A percentile compares a stretch with the other conserved stretches of the same genome.
Evolutionary conservation across 1,284 basidiomycete genomes (phyloP).

Genomic region (Fomitopsis pinicola): DNA sequence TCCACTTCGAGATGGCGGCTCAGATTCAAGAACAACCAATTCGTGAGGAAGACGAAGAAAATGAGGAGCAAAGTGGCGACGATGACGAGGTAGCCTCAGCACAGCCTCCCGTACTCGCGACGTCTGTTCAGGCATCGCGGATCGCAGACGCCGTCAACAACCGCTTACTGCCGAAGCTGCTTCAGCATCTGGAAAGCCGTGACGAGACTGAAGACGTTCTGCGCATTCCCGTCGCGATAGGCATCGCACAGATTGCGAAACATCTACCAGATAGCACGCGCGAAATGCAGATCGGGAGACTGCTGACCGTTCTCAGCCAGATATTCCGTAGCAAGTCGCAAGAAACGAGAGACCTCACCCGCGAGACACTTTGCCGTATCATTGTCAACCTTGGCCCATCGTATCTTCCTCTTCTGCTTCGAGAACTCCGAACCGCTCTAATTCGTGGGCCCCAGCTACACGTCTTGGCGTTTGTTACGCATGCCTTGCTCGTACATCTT

Average conservation of each 20-base stretch:
- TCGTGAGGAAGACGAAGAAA: conserved; percentile 23
- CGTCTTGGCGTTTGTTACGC: conserved; percentile 83
- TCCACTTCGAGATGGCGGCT: conserved; percentile 81
- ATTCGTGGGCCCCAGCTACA: conserved; percentile 93
- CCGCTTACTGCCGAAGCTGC: conserved; percentile 73
- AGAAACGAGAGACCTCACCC: conserved; percentile 86
- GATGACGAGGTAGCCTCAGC: conserved; percentile 24
- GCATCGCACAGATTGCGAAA: conserved; percentile 82
- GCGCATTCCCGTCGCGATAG: conserved; percentile 86
- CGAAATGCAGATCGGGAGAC: conserved; percentile 72
- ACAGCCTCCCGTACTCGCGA: conserved; percentile 10
- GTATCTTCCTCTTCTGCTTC: conserved; percentile 73
- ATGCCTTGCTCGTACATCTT: conserved; percentile 79
- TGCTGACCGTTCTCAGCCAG: conserved; percentile 85
- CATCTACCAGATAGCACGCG: conserved; percentile 72
- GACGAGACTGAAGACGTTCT: conserved; percentile 82
- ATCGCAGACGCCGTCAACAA: conserved; percentile 79
- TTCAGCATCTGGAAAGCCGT: conserved; percentile 77
- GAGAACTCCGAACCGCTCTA: conserved; percentile 82
- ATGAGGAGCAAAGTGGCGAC: conserved; percentile 26
- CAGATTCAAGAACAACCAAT: neutral
- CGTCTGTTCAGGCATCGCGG: conserved; percentile 21
- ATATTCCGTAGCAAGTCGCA: conserved; percentile 91
- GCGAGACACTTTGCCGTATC: conserved; percentile 85
- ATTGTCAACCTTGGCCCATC: conserved; percentile 69